These are phyloP conservation scores for Botrytis cinerea DNA, from an alignment of 2,329 filamentous ascomycete genomes.

Conservation along the genomic window DNA sequence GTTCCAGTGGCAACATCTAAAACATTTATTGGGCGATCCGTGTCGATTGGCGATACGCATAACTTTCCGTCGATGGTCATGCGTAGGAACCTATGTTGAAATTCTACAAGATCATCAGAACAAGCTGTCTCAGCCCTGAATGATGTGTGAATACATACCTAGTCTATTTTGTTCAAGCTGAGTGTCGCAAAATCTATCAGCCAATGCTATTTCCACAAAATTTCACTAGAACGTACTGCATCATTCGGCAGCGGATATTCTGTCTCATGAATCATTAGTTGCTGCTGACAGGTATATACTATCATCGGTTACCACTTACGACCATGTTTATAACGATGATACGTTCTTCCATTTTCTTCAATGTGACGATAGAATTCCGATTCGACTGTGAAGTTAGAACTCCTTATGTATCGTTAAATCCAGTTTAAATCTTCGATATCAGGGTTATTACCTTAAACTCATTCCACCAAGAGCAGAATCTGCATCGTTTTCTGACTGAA, in stretches of 20 bases:
- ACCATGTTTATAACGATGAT: conserved; percentile 22
- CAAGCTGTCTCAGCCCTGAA: background rate
- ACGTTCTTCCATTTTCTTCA: conserved; percentile 23
- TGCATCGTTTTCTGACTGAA: background rate
- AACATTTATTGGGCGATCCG: conserved; percentile 2
- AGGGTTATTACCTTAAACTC: background rate
- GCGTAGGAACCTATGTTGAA: conserved; percentile 16
- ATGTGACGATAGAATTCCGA: conserved; percentile 17
- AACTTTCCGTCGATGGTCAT: conserved; percentile 22
- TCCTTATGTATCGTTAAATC: conserved; percentile 10
- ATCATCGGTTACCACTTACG: background rate
- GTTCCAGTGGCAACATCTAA: conserved; percentile 21
- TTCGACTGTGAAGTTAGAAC: conserved; percentile 12
- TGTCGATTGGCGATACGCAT: conserved; percentile 14
- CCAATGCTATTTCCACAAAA: background rate
- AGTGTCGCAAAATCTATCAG: background rate
- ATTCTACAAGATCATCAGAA: conserved; percentile 4
- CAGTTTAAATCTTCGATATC: background rate
- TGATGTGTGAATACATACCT: background rate
- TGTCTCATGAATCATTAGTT: background rate
- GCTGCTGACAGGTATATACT: background rate
- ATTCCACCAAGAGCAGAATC: conserved; percentile 19
- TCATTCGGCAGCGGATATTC: conserved; percentile 23
- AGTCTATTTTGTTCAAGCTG: conserved; percentile 20
- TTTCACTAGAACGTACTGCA: background rate